Conservation (phyloP, 352 stramenopile genomes). For the Pythium brachiatum region DNA sequence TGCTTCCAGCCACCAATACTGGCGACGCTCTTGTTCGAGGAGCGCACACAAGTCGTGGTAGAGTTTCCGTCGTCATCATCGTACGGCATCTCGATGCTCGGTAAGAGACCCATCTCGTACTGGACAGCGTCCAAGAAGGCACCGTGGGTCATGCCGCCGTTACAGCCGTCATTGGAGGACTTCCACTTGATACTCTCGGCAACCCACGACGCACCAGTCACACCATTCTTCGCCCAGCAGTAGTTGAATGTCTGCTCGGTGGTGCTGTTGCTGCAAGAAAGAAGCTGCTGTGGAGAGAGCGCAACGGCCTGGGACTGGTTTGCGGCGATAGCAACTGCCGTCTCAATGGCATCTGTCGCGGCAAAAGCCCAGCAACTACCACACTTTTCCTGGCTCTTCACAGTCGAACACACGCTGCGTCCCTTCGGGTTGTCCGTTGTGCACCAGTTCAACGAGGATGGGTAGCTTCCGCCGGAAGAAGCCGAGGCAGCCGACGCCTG, state of each 20-base stretch:
- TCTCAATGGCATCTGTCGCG: conserved; percentile 74
- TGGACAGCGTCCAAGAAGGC: conserved; percentile 72
- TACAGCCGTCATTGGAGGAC: conserved; percentile 71
- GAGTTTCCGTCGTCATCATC: conserved; percentile 35
- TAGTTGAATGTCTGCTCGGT: conserved; percentile 75
- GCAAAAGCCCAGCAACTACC: conserved; percentile 83
- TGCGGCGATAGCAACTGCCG: conserved; percentile 61
- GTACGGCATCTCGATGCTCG: conserved; percentile 74
- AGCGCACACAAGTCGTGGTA: conserved; percentile 31
- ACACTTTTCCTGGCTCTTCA: conserved; percentile 84
- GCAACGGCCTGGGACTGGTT: conserved; percentile 56
- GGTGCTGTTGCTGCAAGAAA: conserved; percentile 62
- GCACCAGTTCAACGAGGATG: conserved; percentile 67
- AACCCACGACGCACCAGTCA: conserved; percentile 54
- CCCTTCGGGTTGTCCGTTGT: conserved; percentile 56
- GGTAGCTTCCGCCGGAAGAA: conserved; percentile 20
- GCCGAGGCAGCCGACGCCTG: conserved; percentile 27
- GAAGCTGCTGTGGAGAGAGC: conserved; percentile 76
- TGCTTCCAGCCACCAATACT: conserved; percentile 74
- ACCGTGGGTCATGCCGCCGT: conserved; percentile 80
- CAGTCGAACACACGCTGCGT: conserved; percentile 61
- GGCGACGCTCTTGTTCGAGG: conserved; percentile 56
- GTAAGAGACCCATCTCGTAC: conserved; percentile 58
- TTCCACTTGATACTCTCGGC: conserved; percentile 67
- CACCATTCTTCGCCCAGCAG: conserved; percentile 56